A percentile compares a stretch with the other conserved stretches of the same genome.
phyloP scores from a whole-genome alignment of 306 rosid genomes.

The Lagenaria siceraria region DNA sequence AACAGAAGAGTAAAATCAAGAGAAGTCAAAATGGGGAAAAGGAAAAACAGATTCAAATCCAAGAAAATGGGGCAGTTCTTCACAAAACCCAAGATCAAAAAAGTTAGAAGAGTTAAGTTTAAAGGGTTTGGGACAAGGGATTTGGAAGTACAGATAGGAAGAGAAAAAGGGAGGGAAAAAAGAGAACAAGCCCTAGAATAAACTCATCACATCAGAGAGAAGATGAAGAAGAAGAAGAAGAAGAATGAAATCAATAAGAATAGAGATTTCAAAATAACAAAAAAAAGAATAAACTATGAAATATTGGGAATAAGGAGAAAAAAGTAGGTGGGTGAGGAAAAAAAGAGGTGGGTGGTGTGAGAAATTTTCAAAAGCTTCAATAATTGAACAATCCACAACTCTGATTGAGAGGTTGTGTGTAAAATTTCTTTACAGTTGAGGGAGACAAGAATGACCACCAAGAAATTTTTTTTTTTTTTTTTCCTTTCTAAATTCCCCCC shows the following conservation, averaged over 20 bases:
- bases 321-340: background rate
- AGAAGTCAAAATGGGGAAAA: background rate
- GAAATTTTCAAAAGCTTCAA: constrained; percentile 25
- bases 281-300: constrained; percentile 9
- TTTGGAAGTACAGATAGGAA: background rate
- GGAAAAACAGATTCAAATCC: background rate
- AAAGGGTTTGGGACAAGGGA: background rate
- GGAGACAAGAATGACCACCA: background rate
- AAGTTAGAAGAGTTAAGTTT: background rate
- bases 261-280: constrained; percentile 11
- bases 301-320: constrained; percentile 1
- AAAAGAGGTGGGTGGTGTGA: background rate
- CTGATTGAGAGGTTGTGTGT: constrained; percentile 26
- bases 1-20: background rate
- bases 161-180: background rate
- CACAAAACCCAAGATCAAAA: background rate
- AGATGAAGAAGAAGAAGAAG: background rate
- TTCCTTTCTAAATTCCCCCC: background rate
- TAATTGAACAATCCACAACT: constrained; percentile 42
- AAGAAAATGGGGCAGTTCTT: background rate
- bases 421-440: constrained; percentile 9
- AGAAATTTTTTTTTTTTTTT: background rate
- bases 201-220: constrained; percentile 6
- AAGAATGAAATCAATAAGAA: constrained; percentile 6
- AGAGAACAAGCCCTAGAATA: background rate